Percentiles rank a stretch among this genome's conserved stretches.
Conservation (phyloP, 1,284 basidiomycete genomes). For the Trichosporon asahii region DNA sequence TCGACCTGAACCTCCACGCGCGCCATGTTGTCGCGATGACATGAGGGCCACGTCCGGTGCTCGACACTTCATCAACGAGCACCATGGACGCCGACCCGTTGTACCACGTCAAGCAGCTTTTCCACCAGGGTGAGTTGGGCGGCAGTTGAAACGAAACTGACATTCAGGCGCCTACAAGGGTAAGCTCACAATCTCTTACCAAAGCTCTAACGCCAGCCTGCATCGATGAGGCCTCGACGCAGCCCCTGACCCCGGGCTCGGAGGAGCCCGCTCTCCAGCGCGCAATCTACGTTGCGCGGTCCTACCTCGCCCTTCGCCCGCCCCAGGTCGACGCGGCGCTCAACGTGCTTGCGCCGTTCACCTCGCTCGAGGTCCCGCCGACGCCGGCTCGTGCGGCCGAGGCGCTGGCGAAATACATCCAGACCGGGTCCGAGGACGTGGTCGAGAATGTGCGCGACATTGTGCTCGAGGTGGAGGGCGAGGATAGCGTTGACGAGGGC, state of each 20-base stretch:
- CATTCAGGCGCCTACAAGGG: constrained; percentile 49
- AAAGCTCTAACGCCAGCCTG: constrained; percentile 32
- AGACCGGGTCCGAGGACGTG: constrained; percentile 48
- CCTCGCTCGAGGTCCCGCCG: constrained; percentile 58
- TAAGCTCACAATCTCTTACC: constrained; percentile 11
- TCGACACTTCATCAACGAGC: constrained; percentile 3
- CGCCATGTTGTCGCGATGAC: neutral
- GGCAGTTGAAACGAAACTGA: constrained; percentile 11
- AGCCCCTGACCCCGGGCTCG: constrained; percentile 29
- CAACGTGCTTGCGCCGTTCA: constrained; percentile 53
- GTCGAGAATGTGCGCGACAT: constrained; percentile 67
- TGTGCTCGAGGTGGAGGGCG: constrained; percentile 74
- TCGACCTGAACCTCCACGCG: neutral
- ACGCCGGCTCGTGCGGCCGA: constrained; percentile 67
- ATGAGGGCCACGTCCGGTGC: neutral
- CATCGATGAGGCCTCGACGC: constrained; percentile 45
- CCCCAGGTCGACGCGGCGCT: constrained; percentile 59
- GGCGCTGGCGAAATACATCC: constrained; percentile 64
- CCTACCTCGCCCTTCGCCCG: constrained; percentile 71
- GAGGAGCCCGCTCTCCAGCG: constrained; percentile 51
- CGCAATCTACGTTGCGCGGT: constrained; percentile 76
- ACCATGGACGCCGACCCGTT: constrained; percentile 74
- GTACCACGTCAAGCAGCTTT: constrained; percentile 80
- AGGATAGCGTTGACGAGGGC: constrained; percentile 63
- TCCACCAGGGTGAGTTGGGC: constrained; percentile 63